These are phyloP conservation scores for Metarhizium album DNA, from an alignment of 2,329 filamentous ascomycete genomes.

Conservation along the genomic window DNA sequence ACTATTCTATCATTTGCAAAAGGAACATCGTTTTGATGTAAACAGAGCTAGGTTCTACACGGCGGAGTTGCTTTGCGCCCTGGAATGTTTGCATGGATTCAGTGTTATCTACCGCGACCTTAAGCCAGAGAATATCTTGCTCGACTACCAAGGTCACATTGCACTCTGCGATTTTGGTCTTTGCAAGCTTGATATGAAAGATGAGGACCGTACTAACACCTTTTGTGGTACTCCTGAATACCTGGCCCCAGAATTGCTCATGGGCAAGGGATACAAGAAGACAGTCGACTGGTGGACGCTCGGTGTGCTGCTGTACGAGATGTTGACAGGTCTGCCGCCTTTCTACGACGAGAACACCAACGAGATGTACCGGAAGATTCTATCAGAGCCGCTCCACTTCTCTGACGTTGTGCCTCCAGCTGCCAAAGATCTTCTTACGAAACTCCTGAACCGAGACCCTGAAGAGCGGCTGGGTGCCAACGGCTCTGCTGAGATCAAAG, in stretches of 20 bases:
- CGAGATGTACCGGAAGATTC: slow-evolving; percentile 98
- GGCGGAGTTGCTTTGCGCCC: slow-evolving; percentile 84
- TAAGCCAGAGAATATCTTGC: slow-evolving; percentile 83
- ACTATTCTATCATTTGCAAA: slow-evolving; percentile 93
- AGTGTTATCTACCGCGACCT: slow-evolving; percentile 85
- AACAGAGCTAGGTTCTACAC: slow-evolving; percentile 96
- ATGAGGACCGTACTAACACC: slow-evolving; percentile 95
- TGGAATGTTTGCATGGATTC: slow-evolving; percentile 95
- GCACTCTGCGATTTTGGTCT: slow-evolving; percentile 96
- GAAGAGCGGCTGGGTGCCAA: slow-evolving; percentile 83
- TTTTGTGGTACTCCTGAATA: slow-evolving; percentile 99
- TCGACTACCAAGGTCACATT: slow-evolving; percentile 97
- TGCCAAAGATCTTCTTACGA: slow-evolving; percentile 83
- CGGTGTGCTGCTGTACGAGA: slow-evolving; percentile 93
- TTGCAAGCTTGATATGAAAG: slow-evolving; percentile 98
- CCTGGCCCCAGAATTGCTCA: slow-evolving; percentile 82
- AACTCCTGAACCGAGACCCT: slow-evolving; percentile 85
- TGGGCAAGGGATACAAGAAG: slow-evolving; percentile 95
- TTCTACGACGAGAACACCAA: slow-evolving; percentile 99
- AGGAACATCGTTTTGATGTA: slow-evolving; percentile 95
- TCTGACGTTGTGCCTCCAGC: slow-evolving; percentile 89
- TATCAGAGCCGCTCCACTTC: slow-evolving; percentile 92
- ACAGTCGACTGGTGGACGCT: slow-evolving; percentile 99
- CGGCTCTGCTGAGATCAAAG: slow-evolving; percentile 94
- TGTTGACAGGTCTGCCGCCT: slow-evolving; percentile 92